Base-by-base conservation (phyloP, 2,329 filamentous ascomycete species). In the Mollisiaceae sp. region DNA sequence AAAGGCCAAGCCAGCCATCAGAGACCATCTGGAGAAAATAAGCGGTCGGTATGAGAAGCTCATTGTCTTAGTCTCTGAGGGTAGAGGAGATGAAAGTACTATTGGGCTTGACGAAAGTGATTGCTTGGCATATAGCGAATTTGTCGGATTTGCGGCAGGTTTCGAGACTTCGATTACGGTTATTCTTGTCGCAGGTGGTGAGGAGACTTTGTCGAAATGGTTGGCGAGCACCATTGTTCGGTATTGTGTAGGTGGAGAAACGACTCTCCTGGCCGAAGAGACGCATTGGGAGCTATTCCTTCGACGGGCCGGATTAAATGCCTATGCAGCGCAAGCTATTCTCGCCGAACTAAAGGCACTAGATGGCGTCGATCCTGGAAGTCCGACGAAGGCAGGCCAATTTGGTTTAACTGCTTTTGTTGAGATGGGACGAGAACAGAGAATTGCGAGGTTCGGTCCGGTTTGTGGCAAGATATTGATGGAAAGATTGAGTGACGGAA, bases 271-370 rank as follows among this genome's bases (percentile, higher is more conserved):
- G 8, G 77, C 85, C 18, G 83, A 86, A 0, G 89, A 92, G 76
- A 89, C 88, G 0, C 75, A 80, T 39, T 91, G 88, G 88, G 91
- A 93, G 75, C 55, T 86, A 11, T 90, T 91, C 67, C 79, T 94
- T 27, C 82, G 90, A 15, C 80, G 82, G 27, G 82, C 84, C 1
- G 91, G 91, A 0, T 76, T 93, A 74, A 93, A 94, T 75, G 83
- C 86, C 0, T 92, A 87, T 74, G 90, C 90, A 2, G 91, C 91
- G 2, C 90, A 93, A 74, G 80, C 81, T 11, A 79, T 92, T 1
- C 77, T 91, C 39, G 79, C 78, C 0, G 75, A 76, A n/a, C 64
- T 87, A 14, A 82, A 81, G 69, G 71, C 71, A 8, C 77, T 77
- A 8, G 72, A 73, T 20, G 70, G 62, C 27, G 63, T 67, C 4